phyloP scores from a whole-genome alignment of 23 red algal genomes.

The Pyropia yezoensis region DNA sequence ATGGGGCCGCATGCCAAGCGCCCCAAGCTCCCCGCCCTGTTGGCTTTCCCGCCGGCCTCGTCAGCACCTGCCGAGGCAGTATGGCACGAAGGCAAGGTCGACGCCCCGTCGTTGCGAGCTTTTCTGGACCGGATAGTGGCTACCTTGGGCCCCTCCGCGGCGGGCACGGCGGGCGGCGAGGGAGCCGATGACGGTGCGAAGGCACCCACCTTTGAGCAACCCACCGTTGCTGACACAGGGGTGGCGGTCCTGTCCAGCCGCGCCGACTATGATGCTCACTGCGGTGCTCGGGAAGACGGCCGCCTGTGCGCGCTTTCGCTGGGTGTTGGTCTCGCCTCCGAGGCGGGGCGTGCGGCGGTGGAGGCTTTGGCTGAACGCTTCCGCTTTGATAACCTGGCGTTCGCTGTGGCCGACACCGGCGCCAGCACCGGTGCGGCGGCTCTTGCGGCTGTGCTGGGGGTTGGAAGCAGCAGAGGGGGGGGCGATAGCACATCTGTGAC shows the following conservation, averaged over 20 bases:
- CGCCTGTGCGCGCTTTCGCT: conserved; percentile 45
- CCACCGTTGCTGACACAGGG: conserved; percentile 36
- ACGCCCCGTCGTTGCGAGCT: conserved; percentile 22
- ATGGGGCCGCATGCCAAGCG: background rate
- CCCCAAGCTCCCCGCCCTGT: conserved; percentile 18
- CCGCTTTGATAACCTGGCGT: conserved; percentile 65
- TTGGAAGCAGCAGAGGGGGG: background rate
- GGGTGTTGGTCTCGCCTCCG: conserved; percentile 5
- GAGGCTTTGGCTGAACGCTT: conserved; percentile 31
- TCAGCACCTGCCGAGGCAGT: conserved; percentile 12
- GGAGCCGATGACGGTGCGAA: conserved; percentile 3
- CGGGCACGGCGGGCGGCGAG: background rate
- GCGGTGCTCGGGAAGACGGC: conserved; percentile 51
- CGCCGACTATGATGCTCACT: conserved; percentile 30
- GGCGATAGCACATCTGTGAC: too few relatives aligned
- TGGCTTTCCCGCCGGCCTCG: conserved; percentile 25
- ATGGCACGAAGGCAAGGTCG: conserved; percentile 24
- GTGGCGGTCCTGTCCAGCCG: conserved; percentile 11
- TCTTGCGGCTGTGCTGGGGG: conserved; percentile 14
- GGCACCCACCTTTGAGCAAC: conserved; percentile 35
- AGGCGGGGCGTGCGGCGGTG: conserved; percentile 3
- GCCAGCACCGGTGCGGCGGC: conserved; percentile 6
- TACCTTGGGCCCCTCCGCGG: background rate
- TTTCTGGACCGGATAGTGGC: conserved; percentile 25
- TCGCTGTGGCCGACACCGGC: conserved; percentile 23